These are phyloP conservation scores for Neophaeococcomyces mojaviensis DNA, from an alignment of 2,329 filamentous ascomycete genomes.

Conservation along the genomic window DNA sequence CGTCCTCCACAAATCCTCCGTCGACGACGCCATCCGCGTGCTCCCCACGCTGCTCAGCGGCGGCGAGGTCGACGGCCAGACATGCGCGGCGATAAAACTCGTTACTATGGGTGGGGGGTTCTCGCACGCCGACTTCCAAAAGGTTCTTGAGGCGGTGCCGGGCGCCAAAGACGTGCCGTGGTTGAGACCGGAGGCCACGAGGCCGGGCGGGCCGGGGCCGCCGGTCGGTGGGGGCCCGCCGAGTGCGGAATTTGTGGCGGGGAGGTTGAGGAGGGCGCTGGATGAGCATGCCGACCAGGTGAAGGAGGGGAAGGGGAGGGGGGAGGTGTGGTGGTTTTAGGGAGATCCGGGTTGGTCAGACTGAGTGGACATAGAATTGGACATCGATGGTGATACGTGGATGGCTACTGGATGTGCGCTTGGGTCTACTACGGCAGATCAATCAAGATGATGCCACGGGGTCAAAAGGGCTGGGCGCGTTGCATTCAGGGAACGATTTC, in stretches of 20 bases:
- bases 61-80: too few species aligned
- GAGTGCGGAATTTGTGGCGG: background rate
- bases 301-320: slow-evolving; percentile 1
- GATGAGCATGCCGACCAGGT: slow-evolving; percentile 5
- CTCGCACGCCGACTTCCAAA: slow-evolving; percentile 1
- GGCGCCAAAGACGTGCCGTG: slow-evolving; percentile 1
- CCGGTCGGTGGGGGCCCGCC: background rate
- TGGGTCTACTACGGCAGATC: too few species aligned
- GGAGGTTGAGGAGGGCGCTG: background rate
- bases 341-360: too few species aligned
- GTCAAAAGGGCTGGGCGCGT: too few species aligned
- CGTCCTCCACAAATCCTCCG: background rate
- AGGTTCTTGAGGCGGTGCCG: background rate
- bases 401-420: too few species aligned
- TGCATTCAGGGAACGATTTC: too few species aligned
- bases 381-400: too few species aligned
- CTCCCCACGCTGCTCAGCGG: background rate
- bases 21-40: slow-evolving; percentile 3
- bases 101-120: slow-evolving; percentile 7
- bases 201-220: background rate
- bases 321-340: slow-evolving; percentile 9
- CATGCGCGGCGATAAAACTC: background rate
- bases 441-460: too few species aligned
- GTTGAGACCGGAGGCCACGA: slow-evolving; percentile 3
- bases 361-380: too few species aligned